Evolutionary conservation across 495 filamentous ascomycete species (phyloP).

Genomic region (Neohortaea acidophila): DNA sequence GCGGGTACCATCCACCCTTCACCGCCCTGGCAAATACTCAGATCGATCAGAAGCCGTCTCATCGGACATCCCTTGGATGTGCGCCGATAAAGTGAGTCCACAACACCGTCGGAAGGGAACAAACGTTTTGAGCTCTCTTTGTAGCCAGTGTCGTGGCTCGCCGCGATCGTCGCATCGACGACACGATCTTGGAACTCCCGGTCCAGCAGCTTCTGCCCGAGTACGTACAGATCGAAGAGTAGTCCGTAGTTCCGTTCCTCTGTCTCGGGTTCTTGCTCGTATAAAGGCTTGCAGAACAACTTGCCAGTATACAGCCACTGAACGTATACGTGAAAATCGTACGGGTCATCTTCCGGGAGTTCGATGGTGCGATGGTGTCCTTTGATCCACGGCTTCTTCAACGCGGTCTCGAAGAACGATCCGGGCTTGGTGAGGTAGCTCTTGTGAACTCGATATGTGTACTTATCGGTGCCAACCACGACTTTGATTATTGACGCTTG

Average conservation of each 20-base stretch:
- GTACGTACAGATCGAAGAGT: constrained; percentile 1
- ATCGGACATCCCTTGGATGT: too few relatives aligned
- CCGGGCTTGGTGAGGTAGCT: constrained; percentile 1
- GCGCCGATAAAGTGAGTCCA: too few relatives aligned
- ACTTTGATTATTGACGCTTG: too few relatives aligned
- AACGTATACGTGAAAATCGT: constrained; percentile 3
- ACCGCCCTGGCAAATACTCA: too few relatives aligned
- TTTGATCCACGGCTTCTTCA: constrained; percentile 9
- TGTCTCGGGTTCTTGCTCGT: too few relatives aligned
- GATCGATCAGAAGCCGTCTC: too few relatives aligned
- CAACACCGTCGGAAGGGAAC: too few relatives aligned
- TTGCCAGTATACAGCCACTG: constrained; percentile 11
- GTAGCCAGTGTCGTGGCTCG: neutral
- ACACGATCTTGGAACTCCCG: constrained; percentile 6
- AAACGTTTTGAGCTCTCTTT: too few relatives aligned
- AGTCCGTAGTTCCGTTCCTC: neutral
- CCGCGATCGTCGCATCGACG: constrained; percentile 4
- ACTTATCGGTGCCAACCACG: neutral
- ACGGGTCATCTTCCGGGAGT: constrained; percentile 9
- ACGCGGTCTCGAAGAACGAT: constrained; percentile 11
- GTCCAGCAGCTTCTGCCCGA: constrained; percentile 11
- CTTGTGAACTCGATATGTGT: constrained; percentile 4
- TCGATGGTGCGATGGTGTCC: constrained; percentile 1
- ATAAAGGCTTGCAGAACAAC: neutral
- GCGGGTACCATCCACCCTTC: too few relatives aligned